A percentile compares a stretch with the other conserved stretches of the same genome.
Evolutionary conservation across 2,329 filamentous ascomycete genomes (phyloP).

Genomic region (Colletotrichum zoysiae): DNA sequence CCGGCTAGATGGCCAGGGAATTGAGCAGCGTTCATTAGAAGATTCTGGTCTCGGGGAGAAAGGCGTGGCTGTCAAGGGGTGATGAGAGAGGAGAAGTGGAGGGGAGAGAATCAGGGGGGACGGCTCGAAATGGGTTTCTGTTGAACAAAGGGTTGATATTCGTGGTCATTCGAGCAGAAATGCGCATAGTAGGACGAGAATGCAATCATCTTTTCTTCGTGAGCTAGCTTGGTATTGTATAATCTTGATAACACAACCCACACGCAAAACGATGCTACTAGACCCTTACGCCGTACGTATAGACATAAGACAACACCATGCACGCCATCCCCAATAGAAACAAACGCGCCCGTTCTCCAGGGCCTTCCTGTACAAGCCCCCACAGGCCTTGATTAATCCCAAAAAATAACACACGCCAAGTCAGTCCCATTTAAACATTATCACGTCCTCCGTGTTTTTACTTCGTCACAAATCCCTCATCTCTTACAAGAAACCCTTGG

Average conservation of each 20-base stretch:
- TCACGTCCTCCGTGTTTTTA: constrained; percentile 23
- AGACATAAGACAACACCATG: constrained; percentile 28
- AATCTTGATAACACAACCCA: constrained; percentile 16
- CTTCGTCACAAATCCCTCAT: neutral
- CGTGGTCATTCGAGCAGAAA: neutral
- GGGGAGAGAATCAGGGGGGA: too few relatives aligned
- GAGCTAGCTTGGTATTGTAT: constrained; percentile 23
- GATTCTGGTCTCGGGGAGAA: neutral
- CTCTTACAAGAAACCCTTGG: constrained; percentile 79
- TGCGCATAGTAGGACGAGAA: neutral
- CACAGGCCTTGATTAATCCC: constrained; percentile 27
- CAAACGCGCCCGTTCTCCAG: constrained; percentile 3
- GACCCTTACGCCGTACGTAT: constrained; percentile 23
- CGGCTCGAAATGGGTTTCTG: neutral
- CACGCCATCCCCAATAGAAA: constrained; percentile 12
- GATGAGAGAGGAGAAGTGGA: too few relatives aligned
- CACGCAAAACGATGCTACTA: constrained; percentile 27
- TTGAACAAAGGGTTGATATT: neutral
- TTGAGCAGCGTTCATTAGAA: neutral
- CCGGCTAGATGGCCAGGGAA: neutral
- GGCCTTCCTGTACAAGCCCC: neutral
- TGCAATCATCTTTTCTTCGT: neutral
- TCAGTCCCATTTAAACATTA: constrained; percentile 35
- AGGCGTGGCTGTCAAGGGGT: neutral
- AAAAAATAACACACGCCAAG: constrained; percentile 19